These are phyloP conservation scores for Phaeosphaeria sp. DNA, from an alignment of 2,329 filamentous ascomycete species.

Conservation along the genomic window DNA sequence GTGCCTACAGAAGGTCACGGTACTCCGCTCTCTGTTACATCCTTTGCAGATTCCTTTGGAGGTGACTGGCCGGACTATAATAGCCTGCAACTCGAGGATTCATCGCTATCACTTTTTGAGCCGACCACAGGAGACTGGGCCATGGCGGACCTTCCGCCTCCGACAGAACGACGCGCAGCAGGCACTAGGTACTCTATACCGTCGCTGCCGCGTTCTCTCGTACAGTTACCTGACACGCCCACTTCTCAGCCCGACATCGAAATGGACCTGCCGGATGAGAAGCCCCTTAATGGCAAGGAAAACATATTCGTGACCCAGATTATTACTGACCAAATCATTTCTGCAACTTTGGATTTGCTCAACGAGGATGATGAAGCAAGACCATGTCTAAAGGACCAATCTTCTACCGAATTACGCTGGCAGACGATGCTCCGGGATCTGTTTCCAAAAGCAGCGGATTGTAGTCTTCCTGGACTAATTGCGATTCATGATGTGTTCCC, in stretches of 20 bases:
- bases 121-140: constrained; percentile 48
- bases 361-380: constrained; percentile 20
- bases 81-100: constrained; percentile 39
- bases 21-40: constrained; percentile 44
- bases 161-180: constrained; percentile 23
- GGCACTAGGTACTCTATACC: constrained; percentile 37
- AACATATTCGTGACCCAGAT: constrained; percentile 73
- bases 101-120: constrained; percentile 36
- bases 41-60: constrained; percentile 43
- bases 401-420: constrained; percentile 34
- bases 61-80: constrained; percentile 34
- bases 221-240: constrained; percentile 41
- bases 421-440: constrained; percentile 31
- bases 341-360: constrained; percentile 53
- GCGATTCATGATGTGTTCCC: constrained; percentile 57
- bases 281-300: constrained; percentile 60
- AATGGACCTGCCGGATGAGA: constrained; percentile 36
- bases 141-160: constrained; percentile 37
- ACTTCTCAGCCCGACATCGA: constrained; percentile 40
- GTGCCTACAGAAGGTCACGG: constrained; percentile 44
- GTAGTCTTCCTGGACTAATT: constrained; percentile 36
- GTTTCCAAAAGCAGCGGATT: constrained; percentile 43
- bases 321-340: constrained; percentile 72
- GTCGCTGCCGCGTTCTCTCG: constrained; percentile 28
- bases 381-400: neutral